Conservation (phyloP, 1,139 yeast genomes). For the Ogataea hybrid region DNA sequence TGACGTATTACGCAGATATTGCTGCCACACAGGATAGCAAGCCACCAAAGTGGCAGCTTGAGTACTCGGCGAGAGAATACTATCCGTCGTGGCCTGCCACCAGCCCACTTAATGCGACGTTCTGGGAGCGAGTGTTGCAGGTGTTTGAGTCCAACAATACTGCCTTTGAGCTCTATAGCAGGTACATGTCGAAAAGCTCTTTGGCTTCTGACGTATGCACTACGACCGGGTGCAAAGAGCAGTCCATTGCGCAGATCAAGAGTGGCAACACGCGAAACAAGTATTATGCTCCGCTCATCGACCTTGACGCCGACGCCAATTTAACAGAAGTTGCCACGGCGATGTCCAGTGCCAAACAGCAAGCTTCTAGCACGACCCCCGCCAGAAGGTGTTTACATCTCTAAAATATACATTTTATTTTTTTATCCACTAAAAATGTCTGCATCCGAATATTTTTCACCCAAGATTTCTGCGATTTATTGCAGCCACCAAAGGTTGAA, state of each 20-base stretch:
- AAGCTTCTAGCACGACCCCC: not conserved
- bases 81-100: not conserved
- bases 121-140: not conserved
- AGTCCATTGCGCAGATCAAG: slow-evolving; percentile 1
- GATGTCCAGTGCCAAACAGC: not conserved
- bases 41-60: slow-evolving; percentile 1
- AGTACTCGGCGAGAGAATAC: slow-evolving; percentile 2
- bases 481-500: no score
- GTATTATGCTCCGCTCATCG: no score
- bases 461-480: no score
- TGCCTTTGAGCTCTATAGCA: slow-evolving; percentile 1
- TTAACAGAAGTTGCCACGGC: not conserved
- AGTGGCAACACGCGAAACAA: slow-evolving; percentile 3
- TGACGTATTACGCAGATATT: slow-evolving; percentile 2
- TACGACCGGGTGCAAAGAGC: not conserved
- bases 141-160: not conserved
- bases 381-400: no score
- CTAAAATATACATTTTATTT: no score
- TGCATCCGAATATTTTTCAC: no score
- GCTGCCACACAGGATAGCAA: not conserved
- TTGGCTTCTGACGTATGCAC: slow-evolving; percentile 1
- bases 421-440: no score
- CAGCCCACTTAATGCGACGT: slow-evolving; percentile 1
- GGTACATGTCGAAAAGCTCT: slow-evolving; percentile 1
- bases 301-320: not conserved